Evolutionary conservation across 352 stramenopile genomes (phyloP), one percentile per base, ranked within the genome.

Genomic region (Saprolegnia diclina): DNA sequence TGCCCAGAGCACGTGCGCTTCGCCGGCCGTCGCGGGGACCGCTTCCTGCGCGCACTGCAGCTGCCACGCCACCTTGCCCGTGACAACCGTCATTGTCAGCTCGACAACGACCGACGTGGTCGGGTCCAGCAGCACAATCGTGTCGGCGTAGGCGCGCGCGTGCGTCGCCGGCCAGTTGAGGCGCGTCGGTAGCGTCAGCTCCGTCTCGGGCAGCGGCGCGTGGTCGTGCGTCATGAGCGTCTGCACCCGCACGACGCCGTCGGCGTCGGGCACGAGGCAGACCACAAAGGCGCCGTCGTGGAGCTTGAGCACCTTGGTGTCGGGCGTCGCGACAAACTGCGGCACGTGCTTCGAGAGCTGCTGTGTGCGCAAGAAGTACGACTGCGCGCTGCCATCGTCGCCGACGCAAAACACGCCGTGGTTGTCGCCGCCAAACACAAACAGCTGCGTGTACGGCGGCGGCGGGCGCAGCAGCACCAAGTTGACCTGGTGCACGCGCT

Each of bases 61-160:
- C 35, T 74, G 67, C 38, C 83, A 53, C 11, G 71, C 68, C 42
- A 32, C 42, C 9, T 54, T 56, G 1, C 37, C 69, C 26, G 75
- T 78, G 13, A 75, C 66, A 72, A 81, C 57, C 3, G 64, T 46
- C 1, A 79, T 44, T 22, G 71, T 46, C 56, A 70, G 54, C 0
- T 77, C 65, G 2, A 64, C 56, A 9, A 80, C 48, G 56, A 53
- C 56, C 32, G 63, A 32, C 19, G 50, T 37, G 0, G 73, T 0
- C 0, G 66, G 55, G 45, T 85, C 71, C 1, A 79, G 19, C 21
- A 74, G 44, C 18, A 83, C 73, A 18, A 88, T 14, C 19, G 65
- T 56, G 11, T 80, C 71, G 5, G 67, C 73, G 65, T 77, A 24
- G 40, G 29, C 57, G 76, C 19, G 61, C 74, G 24, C 79, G 65